Base-by-base conservation (phyloP, 2,329 filamentous ascomycete genomes). In the Penicillium sp. region DNA sequence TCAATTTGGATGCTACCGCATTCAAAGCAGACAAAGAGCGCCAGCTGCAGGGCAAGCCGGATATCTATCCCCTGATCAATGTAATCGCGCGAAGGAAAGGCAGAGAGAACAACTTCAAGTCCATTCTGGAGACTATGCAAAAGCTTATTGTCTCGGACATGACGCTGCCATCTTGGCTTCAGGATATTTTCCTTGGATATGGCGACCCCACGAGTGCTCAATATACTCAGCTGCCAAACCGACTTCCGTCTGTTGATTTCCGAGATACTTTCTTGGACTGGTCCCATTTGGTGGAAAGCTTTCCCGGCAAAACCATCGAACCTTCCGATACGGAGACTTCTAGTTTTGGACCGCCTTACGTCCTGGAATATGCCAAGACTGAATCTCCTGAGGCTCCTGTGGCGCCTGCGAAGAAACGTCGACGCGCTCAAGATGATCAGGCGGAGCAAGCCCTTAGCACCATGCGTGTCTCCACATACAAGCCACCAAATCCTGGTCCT, bases 141-240 rank as follows among this genome's bases (percentile, higher is more conserved):
- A 86, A 81, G 49, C 77, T 98, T 19, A 85, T 88, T 2, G 74
- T 94, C 21, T 89, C 89, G 1, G 87, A 94, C 54, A 83, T 91
- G 14, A 86, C 87, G 5, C 75, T 97, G 38, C 89, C 93, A 10
- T 79, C 83, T 2, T 98, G 93, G 93, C 75, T 98, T 29, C 88
- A 95, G 57, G 93, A 97, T 53, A 91, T 97, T 7, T 98, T 97
- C 64, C 73, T 98, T n/a, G 93, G 93, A 3, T 97, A 94, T 63
- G 93, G 93, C 32, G 90, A 98, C 64, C 91, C 93, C 42, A 79
- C 87, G 19, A 84, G 86, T 43, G 93, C 93, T 21, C 86, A 81
- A 15, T 95, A 94, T 69, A 88, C 86, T 48, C 83, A 88, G 35
- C 70, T 98, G 11, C 71, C 86, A 1, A 93, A 88, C 62, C 79